Evolutionary conservation across 2,329 filamentous ascomycete species (phyloP), one percentile per base, ranked within the genome.

Genomic region (Clarireedia homoeocarpa): DNA sequence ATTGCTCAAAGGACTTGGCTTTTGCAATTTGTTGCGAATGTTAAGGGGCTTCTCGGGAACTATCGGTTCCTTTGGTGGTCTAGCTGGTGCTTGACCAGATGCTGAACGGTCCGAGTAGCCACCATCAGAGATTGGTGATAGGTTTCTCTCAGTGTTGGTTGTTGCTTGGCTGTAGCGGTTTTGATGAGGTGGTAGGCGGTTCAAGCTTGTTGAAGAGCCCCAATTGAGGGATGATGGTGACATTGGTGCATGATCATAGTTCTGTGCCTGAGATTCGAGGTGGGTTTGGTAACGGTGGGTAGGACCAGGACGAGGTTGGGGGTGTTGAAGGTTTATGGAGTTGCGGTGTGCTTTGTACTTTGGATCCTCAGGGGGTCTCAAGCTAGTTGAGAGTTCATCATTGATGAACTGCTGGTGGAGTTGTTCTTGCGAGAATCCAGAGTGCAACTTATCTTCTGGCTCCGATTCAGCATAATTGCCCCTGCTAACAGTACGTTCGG

Each of bases 311-410:
- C 86, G 77, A 7, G 88, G 88, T 69, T 91, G 88, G 5, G 88
- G 88, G 70, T 92, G 88, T 67, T 90, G 83, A 40, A 92, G 74
- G 65, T 90, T 89, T 55, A 91, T 70, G 26, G 87, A 91, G 72
- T 91, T 89, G 63, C 88, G 84, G 69, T 91, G 86, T 55, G 86
- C 87, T 70, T 87, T 85, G 71, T 91, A 91, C 70, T 91, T 91
- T 48, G 88, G 86, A 63, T 91, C 86, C 65, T 82, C 85, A 1
- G 65, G 66, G 39, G 36, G 34, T 9, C 30, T 36, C 2, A 55
- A 26, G 34, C 39, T 40, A 27, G 36, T 24, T 17, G 66, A 62
- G 54, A 53, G 46, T 7, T 64, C 62, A 15, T 61, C 57, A 34
- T 65, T 60, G n/a, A 67, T 39, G 23, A 63, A 64, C 23, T 66